Evolutionary conservation across 2,329 filamentous ascomycete species (phyloP).

Genomic region (Botrytis fabae): DNA sequence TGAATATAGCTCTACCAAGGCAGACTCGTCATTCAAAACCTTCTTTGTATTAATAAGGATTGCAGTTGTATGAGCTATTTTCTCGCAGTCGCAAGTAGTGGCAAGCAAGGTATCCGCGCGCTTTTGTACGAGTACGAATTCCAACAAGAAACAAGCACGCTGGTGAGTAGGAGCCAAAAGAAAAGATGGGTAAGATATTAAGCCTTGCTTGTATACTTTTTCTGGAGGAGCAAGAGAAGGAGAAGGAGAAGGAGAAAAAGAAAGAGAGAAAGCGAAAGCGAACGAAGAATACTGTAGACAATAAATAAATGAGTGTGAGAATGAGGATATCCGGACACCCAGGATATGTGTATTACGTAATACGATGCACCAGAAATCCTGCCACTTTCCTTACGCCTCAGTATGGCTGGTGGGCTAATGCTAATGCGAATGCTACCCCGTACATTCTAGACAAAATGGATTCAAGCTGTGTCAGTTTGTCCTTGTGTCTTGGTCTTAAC

Average conservation of each 20-base stretch:
- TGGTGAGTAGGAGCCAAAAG: background rate
- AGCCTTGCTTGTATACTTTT: background rate
- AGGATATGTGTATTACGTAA: background rate
- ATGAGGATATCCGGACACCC: background rate
- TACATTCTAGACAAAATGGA: background rate
- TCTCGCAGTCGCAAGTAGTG: background rate
- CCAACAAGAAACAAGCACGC: background rate
- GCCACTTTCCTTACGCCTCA: background rate
- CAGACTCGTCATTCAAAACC: constrained; percentile 11
- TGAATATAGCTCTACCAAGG: background rate
- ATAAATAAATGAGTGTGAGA: background rate
- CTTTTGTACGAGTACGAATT: constrained; percentile 9
- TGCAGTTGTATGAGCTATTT: constrained; percentile 4
- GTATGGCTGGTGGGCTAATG: background rate
- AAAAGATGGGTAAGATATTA: background rate
- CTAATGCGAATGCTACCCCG: background rate
- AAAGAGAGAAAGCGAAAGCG: no score
- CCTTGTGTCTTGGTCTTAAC: background rate
- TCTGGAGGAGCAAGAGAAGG: background rate
- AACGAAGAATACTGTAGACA: background rate
- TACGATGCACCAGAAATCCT: background rate
- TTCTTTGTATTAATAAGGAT: constrained; percentile 10
- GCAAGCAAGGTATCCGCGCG: background rate
- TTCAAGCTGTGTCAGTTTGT: background rate
- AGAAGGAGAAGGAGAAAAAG: no score